Evolutionary conservation across 495 filamentous ascomycete genomes (phyloP), one percentile per base, ranked within the genome.

Genomic region (Rhypophila decipiens): DNA sequence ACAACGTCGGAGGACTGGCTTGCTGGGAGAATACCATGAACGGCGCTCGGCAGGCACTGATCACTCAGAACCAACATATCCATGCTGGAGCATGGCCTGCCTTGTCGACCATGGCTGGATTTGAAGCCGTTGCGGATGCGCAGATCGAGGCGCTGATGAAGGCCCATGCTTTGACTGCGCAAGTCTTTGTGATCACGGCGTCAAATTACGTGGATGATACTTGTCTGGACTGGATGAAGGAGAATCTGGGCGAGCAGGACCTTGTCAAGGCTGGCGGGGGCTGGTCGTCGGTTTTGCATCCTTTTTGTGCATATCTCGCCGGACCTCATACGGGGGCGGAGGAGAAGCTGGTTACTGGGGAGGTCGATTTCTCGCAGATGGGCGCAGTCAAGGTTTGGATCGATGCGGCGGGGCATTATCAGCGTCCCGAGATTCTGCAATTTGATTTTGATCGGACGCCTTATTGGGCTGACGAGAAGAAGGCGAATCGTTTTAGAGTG

Each of bases 21-120:
- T 76, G 73, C 55, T 71, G 73, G 61, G 73, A 76, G 51, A 63
- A 74, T 29, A 72, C 72, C 40, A 72, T 69, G 53, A 71, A 66
- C 38, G 66, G 58, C 2, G 72, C 72, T 21, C 51, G 68, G 1
- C 66, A 72, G 42, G 64, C 69, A 19, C 53, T 72, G 23, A 68
- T 71, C 20, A 51, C 48, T 22, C 63, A 70, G 41, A 56, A 58
- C 5, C 55, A 72, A 49, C 61, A 70, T 18, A 59, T 72, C 7
- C 68, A 69, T 15, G 63, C 62, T 9, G 68, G 60, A 1, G 66
- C 63, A 11, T 71, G 69, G 69, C 68, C 68, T 5, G 66, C 66
- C 11, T 54, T 71, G 24, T 64, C 60, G 45, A 67, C 57, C 10
- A 65, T 71, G 52, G 42, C 51, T 0, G 68, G 63, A 0, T 69